Evolutionary conservation across 139 green algal species (phyloP), one percentile per base, ranked within the genome.

Genomic region (Haematococcus lacustris): DNA sequence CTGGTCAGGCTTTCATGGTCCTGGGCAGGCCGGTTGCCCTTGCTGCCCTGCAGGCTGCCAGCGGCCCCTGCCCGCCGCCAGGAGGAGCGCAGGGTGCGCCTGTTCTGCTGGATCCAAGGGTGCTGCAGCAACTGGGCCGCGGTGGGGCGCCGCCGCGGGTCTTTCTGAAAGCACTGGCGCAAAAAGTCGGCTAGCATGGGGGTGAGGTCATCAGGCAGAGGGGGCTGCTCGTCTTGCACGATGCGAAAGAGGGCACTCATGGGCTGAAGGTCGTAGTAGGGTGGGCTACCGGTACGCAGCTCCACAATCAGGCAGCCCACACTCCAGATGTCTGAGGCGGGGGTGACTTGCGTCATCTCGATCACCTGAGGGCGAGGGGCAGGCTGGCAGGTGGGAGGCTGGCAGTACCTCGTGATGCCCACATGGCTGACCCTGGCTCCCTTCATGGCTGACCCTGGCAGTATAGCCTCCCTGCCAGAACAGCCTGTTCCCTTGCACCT

Each of bases 281-380:
- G 94, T 9, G 94, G 92, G 57, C 76, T 78, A 13, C 94, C 93
- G 1, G 93, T 98, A 2, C 98, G 82, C 63, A 98, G 86, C 88
- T 98, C 94, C 6, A 98, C 83, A 30, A 96, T 87, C 30, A 98
- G 84, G 85, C 93, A 98, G 51, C 91, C 94, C 43, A 98, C 92
- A 3, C 78, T 91, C 94, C 94, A 98, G 50, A 98, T 96, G 85
- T 98, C 94, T 13, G 83, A 88, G 7, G 91, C 89, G 2, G 91
- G 72, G 3, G 85, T 95, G 25, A 96, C 88, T 51, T 88, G 85
- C 4, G 90, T 93, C 89, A 98, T 92, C 83, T 97, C 92, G 62
- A 98, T 96, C 38, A 98, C 87, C 86, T 91, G 71, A 2, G 40
- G n/a, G 32, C 53, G n/a, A n/a, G n/a, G n/a, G n/a, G n/a, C n/a